These are phyloP conservation scores for Silene noctiflora DNA, from an alignment of 179 eudicot genomes.

Conservation along the genomic window DNA sequence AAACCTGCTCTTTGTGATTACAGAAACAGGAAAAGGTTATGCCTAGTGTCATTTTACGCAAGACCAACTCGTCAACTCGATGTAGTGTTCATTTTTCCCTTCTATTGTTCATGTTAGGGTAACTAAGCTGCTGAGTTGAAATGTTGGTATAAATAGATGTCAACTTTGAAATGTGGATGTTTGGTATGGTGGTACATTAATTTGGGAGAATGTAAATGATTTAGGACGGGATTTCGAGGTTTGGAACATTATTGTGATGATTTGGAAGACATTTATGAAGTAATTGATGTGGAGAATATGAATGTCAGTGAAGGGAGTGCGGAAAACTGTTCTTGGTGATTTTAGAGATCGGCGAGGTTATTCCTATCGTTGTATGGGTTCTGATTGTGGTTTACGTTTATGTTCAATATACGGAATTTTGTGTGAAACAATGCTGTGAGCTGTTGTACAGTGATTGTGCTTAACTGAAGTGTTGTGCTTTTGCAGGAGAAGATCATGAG, in stretches of 20 bases:
- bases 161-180: too few relatives aligned
- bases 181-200: too few relatives aligned
- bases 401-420: neutral
- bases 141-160: too few relatives aligned
- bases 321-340: neutral
- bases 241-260: neutral
- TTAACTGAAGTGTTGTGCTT: slow-evolving; percentile 4
- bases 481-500: slow-evolving; percentile 97
- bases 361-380: neutral
- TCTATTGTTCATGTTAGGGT: too few relatives aligned
- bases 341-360: neutral
- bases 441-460: neutral
- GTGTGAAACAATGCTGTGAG: neutral
- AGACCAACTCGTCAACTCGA: too few relatives aligned
- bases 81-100: too few relatives aligned
- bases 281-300: too few relatives aligned
- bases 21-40: neutral
- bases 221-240: neutral
- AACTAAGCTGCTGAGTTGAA: too few relatives aligned
- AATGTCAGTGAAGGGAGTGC: neutral
- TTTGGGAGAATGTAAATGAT: neutral
- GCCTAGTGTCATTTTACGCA: neutral
- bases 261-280: too few relatives aligned
- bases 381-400: neutral
- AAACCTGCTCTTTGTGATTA: neutral